Evolutionary conservation across 768 basidiomycete genomes (phyloP).

Genomic region (Agaricus blazei): DNA sequence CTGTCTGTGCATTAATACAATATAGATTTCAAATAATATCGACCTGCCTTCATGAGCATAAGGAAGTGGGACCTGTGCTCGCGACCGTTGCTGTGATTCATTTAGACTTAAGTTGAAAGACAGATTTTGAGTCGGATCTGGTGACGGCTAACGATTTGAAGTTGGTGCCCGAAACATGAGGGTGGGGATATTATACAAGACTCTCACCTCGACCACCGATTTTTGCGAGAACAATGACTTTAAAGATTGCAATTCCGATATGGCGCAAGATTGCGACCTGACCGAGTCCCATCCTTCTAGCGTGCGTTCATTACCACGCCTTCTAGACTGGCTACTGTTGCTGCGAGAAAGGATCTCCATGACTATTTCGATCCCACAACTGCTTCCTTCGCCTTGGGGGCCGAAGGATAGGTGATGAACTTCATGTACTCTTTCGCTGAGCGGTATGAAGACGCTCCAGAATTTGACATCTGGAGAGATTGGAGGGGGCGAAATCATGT

Average conservation of each 20-base stretch:
- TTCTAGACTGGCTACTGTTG: conserved; percentile 30
- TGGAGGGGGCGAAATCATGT: conserved; percentile 69
- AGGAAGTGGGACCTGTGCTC: conserved; percentile 82
- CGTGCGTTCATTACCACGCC: conserved; percentile 51
- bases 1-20: conserved; percentile 19
- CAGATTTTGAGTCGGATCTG: conserved; percentile 63
- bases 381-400: conserved; percentile 43
- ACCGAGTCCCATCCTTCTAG: conserved; percentile 57
- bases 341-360: conserved; percentile 57
- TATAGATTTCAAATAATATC: not conserved
- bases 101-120: conserved; percentile 89
- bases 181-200: not conserved
- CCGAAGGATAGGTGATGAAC: conserved; percentile 60
- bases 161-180: not conserved
- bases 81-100: conserved; percentile 69
- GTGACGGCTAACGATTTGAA: conserved; percentile 18
- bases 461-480: conserved; percentile 62
- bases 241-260: conserved; percentile 49
- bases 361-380: conserved; percentile 44
- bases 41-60: conserved; percentile 81
- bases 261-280: conserved; percentile 32
- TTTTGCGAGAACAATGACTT: conserved; percentile 41
- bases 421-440: conserved; percentile 58
- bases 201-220: conserved; percentile 24
- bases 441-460: conserved; percentile 71